phyloP scores from a whole-genome alignment of 2,329 filamentous ascomycete species.

The Byssothecium circinans region DNA sequence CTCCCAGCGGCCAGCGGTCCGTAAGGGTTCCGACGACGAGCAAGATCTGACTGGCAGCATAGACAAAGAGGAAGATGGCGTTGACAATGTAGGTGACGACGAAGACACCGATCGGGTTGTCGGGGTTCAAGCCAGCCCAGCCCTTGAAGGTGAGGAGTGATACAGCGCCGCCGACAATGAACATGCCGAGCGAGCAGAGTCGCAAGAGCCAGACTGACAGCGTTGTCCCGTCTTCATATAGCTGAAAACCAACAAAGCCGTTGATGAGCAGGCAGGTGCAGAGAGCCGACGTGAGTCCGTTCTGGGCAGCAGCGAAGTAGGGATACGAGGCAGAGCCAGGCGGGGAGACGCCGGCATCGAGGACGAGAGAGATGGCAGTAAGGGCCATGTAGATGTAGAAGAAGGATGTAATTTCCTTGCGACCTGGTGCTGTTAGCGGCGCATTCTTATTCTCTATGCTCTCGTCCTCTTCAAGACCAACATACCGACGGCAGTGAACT shows the following conservation, averaged over 20 bases:
- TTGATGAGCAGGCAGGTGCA: conserved; percentile 92
- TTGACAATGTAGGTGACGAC: conserved; percentile 5
- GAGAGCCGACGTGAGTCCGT: conserved; percentile 80
- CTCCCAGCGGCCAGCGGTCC: conserved; percentile 91
- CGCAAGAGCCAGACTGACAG: conserved; percentile 92
- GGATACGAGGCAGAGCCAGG: conserved; percentile 78
- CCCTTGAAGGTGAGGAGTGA: conserved; percentile 90
- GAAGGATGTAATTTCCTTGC: conserved; percentile 79
- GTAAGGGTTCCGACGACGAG: conserved; percentile 88
- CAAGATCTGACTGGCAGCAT: conserved; percentile 83
- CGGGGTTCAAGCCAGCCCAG: conserved; percentile 82
- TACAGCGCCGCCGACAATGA: conserved; percentile 82
- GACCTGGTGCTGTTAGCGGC: conserved; percentile 50
- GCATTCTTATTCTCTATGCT: too few relatives aligned
- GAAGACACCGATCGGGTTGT: conserved; percentile 72
- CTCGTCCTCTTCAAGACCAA: conserved; percentile 10
- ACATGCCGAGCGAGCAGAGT: conserved; percentile 75
- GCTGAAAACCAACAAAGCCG: conserved; percentile 95
- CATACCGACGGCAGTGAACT: conserved; percentile 96
- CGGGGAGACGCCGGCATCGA: conserved; percentile 90
- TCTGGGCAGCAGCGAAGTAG: conserved; percentile 88
- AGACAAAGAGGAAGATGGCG: conserved; percentile 43
- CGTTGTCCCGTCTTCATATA: conserved; percentile 95
- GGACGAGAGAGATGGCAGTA: conserved; percentile 82
- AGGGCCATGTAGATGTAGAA: conserved; percentile 96